Conservation (phyloP, 129 eudicot species). For the Chrysanthemum makinoi region DNA sequence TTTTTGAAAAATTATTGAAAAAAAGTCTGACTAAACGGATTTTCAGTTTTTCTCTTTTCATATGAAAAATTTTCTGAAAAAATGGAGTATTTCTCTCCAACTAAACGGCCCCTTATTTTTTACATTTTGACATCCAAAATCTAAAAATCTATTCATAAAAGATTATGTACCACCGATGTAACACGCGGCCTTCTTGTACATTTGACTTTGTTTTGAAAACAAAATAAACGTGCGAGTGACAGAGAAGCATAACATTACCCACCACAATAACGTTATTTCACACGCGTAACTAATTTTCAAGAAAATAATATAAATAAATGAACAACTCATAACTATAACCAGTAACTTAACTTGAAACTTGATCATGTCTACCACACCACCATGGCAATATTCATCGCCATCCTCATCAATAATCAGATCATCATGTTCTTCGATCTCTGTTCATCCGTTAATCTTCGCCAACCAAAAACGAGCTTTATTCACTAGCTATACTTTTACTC, state of each 20-base stretch:
- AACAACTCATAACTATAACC: slow-evolving; percentile 9
- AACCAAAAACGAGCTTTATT: slow-evolving; percentile 27
- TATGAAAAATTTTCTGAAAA: no score
- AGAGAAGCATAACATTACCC: neutral
- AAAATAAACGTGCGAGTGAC: slow-evolving; percentile 22
- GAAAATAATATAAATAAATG: no score
- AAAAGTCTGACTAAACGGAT: no score
- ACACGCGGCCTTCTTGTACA: neutral
- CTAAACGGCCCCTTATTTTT: no score
- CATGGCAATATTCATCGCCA: slow-evolving; percentile 29
- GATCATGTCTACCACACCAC: slow-evolving; percentile 47
- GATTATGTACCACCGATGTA: no score
- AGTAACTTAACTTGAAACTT: slow-evolving; percentile 14
- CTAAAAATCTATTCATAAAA: no score
- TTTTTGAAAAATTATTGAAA: no score
- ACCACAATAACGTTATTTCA: neutral
- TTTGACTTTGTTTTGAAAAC: neutral
- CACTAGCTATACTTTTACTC: slow-evolving; percentile 19
- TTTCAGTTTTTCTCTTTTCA: no score
- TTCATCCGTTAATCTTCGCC: slow-evolving; percentile 24
- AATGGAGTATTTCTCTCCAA: no score
- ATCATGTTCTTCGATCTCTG: slow-evolving; percentile 26
- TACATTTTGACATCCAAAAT: no score
- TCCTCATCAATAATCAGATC: slow-evolving; percentile 13
- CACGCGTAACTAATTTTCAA: neutral